Evolutionary conservation across 2,329 filamentous ascomycete species (phyloP), one percentile per base, ranked within the genome.

Genomic region (Acephala macrosclerotiorum): DNA sequence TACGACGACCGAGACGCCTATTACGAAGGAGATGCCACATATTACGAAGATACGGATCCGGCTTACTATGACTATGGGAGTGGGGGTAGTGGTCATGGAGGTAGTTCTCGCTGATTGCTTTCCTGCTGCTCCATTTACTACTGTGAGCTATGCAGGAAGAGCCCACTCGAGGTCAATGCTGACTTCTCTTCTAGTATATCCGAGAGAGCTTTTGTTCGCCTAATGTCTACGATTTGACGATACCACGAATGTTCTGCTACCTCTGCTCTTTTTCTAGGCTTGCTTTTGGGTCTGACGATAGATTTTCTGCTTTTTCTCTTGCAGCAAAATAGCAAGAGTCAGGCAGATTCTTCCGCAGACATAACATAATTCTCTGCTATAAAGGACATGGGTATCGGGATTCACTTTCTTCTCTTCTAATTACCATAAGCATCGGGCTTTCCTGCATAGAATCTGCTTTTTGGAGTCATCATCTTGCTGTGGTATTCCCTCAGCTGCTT

Each of bases 51-150:
- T 7, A 63, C 63, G 6, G 73, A 75, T 58, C 69, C 65, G 57
- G 65, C 64, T 11, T 74, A 74, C 53, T 75, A 76, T 35, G 73
- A 75, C 58, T 75, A 75, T 69, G 75, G 70, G 2, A 74, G 73
- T 60, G 71, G 71, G 26, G 74, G 71, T 33, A 74, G 73, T 61
- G 70, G 73, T 42, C 65, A 70, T 33, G 72, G 75, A 60, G 70
- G 72, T 53, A 68, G 68, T 53, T 74, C 72, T 61, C 66, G 68
- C 58, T 71, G 69, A 66, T 47, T 40, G 9, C 40, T 38, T 55
- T 18, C 20, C 5, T 38, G 35, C 6, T 16, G 58, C 25, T 33
- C 20, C 26, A 18, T 60, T 38, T 59, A 49, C 9, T 4, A 53
- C 12, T 53, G 49, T 53, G 49, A 53, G 55, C 29, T 29, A 22